Conservation (phyloP, 2,329 filamentous ascomycete species). For the Exophiala calicioides region DNA sequence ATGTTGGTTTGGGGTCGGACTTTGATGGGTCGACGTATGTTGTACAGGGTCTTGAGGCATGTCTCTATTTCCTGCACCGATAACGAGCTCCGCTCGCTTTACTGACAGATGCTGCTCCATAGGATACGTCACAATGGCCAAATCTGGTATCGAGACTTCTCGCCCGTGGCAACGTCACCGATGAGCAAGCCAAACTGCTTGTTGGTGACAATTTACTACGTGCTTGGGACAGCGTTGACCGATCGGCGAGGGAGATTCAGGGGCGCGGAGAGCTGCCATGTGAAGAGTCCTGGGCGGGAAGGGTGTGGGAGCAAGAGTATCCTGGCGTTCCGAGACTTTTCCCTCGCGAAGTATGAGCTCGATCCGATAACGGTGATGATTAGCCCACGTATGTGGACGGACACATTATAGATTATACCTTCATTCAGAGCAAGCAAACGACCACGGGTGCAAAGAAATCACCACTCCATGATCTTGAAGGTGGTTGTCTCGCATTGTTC, state of each 20-base stretch:
- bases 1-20: conserved; percentile 86
- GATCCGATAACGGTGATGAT: too few relatives aligned
- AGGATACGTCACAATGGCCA: conserved; percentile 27
- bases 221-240: conserved; percentile 30
- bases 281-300: conserved; percentile 21
- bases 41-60: conserved; percentile 25
- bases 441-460: too few relatives aligned
- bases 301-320: conserved; percentile 9
- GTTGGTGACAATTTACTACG: conserved; percentile 21
- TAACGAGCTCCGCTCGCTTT: too few relatives aligned
- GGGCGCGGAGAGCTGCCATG: conserved; percentile 26
- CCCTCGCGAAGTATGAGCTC: too few relatives aligned
- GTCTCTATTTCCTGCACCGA: too few relatives aligned
- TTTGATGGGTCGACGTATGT: conserved; percentile 65
- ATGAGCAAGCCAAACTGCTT: conserved; percentile 12
- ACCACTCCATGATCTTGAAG: too few relatives aligned
- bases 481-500: neutral
- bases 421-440: too few relatives aligned
- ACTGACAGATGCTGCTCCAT: conserved; percentile 1
- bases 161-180: conserved; percentile 16
- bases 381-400: too few relatives aligned
- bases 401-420: too few relatives aligned
- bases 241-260: conserved; percentile 24
- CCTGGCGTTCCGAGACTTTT: conserved; percentile 4
- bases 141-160: conserved; percentile 24